These are phyloP conservation scores for Scheffersomyces segobiensis DNA, from an alignment of 1,139 yeast genomes.

Conservation along the genomic window DNA sequence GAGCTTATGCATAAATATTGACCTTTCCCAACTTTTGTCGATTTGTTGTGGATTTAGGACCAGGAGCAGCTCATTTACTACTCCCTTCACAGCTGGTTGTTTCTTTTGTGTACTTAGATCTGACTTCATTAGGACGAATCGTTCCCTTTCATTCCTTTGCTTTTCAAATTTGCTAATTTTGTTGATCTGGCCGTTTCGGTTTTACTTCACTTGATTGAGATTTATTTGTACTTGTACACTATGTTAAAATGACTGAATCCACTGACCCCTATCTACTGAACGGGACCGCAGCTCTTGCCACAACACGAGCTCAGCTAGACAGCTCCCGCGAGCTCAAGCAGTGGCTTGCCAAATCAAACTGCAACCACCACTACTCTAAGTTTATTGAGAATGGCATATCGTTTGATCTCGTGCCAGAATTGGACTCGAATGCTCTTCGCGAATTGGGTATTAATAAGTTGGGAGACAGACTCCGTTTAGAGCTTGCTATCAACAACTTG, in stretches of 20 bases:
- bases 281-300: background rate
- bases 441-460: conserved; percentile 76
- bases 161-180: background rate
- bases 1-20: background rate
- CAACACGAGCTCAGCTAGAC: background rate
- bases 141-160: background rate
- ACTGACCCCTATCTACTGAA: background rate
- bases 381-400: conserved; percentile 56
- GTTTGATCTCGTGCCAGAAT: conserved; percentile 56
- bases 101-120: background rate
- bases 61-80: background rate
- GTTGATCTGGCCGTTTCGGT: background rate
- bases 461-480: conserved; percentile 78
- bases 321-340: conserved; percentile 26
- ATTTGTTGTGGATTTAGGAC: background rate
- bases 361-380: conserved; percentile 36
- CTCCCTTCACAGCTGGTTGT: background rate
- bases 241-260: background rate
- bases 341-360: conserved; percentile 38
- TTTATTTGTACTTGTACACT: background rate
- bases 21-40: background rate
- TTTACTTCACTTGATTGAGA: background rate
- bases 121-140: background rate
- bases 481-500: conserved; percentile 50
- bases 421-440: conserved; percentile 68